A percentile compares a stretch with the other conserved stretches of the same genome.
These are phyloP conservation scores for Ulota crispa DNA, from an alignment of 225 moss, liverwort and hornwort genomes.

Conservation along the genomic window DNA sequence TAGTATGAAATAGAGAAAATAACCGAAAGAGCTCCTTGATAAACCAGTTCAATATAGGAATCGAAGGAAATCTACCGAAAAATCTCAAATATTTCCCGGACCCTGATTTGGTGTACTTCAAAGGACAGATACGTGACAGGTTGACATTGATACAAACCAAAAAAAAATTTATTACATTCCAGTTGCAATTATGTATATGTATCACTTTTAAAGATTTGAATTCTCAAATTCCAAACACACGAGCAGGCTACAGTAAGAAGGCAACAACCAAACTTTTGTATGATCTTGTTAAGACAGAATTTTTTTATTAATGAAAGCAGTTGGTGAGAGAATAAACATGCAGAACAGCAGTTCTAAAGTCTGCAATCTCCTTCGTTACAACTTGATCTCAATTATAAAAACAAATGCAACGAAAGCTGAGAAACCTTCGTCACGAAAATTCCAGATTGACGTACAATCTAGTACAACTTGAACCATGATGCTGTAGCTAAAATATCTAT, in stretches of 20 bases:
- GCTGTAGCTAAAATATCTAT: slow-evolving; percentile 1
- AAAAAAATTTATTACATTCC: too few species aligned
- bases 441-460: slow-evolving; percentile 16
- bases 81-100: too few species aligned
- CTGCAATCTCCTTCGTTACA: background rate
- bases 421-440: slow-evolving; percentile 11
- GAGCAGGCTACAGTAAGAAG: background rate
- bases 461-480: slow-evolving; percentile 15
- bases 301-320: background rate
- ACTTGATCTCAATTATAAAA: slow-evolving; percentile 10
- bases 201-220: background rate
- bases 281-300: background rate
- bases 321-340: background rate
- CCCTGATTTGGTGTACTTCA: too few species aligned
- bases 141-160: background rate
- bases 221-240: background rate
- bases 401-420: slow-evolving; percentile 4
- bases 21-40: too few species aligned
- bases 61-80: too few species aligned
- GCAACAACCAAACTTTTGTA: background rate
- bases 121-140: background rate
- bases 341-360: background rate
- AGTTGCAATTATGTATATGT: background rate
- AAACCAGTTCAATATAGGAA: too few species aligned
- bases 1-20: too few species aligned